Evolutionary conservation across 2,329 filamentous ascomycete species (phyloP).

Genomic region (Pestalotiopsis sp.): DNA sequence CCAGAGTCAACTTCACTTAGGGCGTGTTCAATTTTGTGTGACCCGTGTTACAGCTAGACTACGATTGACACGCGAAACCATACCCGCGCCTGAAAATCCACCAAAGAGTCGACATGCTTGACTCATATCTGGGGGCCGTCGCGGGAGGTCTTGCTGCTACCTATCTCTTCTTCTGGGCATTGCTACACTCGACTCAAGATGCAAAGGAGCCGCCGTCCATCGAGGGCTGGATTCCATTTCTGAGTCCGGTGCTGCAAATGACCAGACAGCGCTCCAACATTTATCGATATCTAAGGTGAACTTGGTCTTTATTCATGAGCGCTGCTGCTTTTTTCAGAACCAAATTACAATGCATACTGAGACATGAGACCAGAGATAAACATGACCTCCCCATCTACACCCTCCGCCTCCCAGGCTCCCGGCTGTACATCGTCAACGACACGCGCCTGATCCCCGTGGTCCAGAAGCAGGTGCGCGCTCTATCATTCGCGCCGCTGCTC

Average conservation of each 20-base stretch:
- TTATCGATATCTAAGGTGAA: not conserved
- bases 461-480: slow-evolving; percentile 7
- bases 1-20: too few species aligned
- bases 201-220: not conserved
- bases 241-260: not conserved
- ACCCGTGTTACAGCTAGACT: too few species aligned
- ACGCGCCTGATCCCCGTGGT: slow-evolving; percentile 8
- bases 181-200: slow-evolving; percentile 10
- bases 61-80: too few species aligned
- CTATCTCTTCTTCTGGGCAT: slow-evolving; percentile 3
- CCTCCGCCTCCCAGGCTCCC: slow-evolving; percentile 2
- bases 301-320: not conserved
- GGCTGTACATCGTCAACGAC: slow-evolving; percentile 12
- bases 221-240: slow-evolving; percentile 27
- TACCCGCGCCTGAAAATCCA: too few species aligned
- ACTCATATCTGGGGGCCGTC: not conserved
- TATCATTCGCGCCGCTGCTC: slow-evolving; percentile 9
- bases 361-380: not conserved
- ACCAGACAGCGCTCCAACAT: not conserved
- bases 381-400: not conserved
- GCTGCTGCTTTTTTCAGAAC: not conserved
- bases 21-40: too few species aligned
- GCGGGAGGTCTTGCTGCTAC: not conserved
- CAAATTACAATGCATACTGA: not conserved
- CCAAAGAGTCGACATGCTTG: not conserved